Percentiles rank a stretch among this genome's conserved stretches.
Conservation (phyloP, 139 green algal species). For the Chlamydomonas incerta region DNA sequence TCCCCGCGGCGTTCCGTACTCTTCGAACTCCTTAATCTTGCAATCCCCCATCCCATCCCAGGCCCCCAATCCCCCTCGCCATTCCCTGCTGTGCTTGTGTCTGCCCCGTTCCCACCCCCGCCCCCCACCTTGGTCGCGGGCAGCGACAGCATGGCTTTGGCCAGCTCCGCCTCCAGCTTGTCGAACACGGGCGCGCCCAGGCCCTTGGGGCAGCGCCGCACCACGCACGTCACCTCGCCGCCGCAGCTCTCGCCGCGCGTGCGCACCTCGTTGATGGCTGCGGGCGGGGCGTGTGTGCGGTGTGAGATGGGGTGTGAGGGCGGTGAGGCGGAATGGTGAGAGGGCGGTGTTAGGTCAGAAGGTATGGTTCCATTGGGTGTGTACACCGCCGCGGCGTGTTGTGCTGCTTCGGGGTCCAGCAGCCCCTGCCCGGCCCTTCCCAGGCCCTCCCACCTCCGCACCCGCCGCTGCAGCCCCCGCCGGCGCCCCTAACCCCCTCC, state of each 20-base stretch:
- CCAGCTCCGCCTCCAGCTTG: slow-evolving; percentile 99
- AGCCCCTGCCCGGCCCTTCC: no score
- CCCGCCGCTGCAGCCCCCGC: no score
- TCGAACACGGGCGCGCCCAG: slow-evolving; percentile 95
- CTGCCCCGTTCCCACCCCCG: no score
- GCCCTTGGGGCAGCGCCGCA: slow-evolving; percentile 87
- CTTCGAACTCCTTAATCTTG: no score
- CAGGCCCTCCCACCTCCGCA: no score
- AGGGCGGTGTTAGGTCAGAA: no score
- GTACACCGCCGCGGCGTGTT: no score
- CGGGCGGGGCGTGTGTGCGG: neutral
- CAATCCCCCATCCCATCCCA: neutral
- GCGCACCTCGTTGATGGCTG: slow-evolving; percentile 96
- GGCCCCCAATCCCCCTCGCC: neutral
- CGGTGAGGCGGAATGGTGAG: neutral
- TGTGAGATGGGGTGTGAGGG: neutral
- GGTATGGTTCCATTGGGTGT: no score
- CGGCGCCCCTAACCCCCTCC: no score
- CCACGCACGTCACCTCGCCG: slow-evolving; percentile 98
- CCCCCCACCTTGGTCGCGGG: slow-evolving; percentile 91
- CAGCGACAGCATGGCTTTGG: slow-evolving; percentile 95
- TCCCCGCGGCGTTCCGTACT: no score
- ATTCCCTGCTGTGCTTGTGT: no score
- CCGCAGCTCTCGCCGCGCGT: slow-evolving; percentile 94
- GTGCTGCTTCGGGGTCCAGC: no score